These are phyloP conservation scores for Teratosphaeria epicoccoides DNA, from an alignment of 2,329 filamentous ascomycete genomes.

Conservation along the genomic window DNA sequence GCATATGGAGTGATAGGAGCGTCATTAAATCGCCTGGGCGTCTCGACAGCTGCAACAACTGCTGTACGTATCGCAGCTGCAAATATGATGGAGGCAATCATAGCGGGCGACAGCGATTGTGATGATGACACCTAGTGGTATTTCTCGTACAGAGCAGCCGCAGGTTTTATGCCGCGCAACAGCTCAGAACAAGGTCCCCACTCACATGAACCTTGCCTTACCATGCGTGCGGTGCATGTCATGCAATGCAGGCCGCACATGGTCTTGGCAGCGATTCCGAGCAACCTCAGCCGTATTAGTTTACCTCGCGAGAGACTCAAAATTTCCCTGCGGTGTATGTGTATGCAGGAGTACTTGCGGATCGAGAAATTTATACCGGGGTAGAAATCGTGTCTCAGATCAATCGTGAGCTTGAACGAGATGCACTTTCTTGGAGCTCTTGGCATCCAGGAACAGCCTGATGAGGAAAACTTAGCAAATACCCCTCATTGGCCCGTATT, in stretches of 20 bases:
- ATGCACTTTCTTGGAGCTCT: background rate
- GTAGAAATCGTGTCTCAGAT: background rate
- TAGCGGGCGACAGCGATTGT: background rate
- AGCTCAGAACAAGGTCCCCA: background rate
- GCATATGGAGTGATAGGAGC: conserved; percentile 5
- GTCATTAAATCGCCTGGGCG: conserved; percentile 1
- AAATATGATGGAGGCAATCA: background rate
- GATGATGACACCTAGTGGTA: background rate
- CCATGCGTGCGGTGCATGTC: background rate
- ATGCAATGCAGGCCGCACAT: background rate
- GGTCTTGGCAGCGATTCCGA: background rate
- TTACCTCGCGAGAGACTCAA: too few relatives aligned
- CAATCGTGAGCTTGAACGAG: too few relatives aligned
- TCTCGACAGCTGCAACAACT: background rate
- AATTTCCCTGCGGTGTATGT: too few relatives aligned
- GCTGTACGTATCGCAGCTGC: background rate
- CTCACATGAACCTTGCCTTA: background rate
- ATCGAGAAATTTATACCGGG: background rate
- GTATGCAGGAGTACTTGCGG: too few relatives aligned
- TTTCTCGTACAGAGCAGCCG: background rate
- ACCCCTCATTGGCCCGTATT: background rate
- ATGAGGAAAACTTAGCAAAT: background rate
- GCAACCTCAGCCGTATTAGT: background rate
- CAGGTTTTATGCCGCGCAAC: background rate
- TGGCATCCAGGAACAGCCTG: background rate